Percentiles rank a stretch among this genome's conserved stretches.
Evolutionary conservation across 805 yeast genomes (phyloP).

Genomic region (Spathaspora hagerdaliae): DNA sequence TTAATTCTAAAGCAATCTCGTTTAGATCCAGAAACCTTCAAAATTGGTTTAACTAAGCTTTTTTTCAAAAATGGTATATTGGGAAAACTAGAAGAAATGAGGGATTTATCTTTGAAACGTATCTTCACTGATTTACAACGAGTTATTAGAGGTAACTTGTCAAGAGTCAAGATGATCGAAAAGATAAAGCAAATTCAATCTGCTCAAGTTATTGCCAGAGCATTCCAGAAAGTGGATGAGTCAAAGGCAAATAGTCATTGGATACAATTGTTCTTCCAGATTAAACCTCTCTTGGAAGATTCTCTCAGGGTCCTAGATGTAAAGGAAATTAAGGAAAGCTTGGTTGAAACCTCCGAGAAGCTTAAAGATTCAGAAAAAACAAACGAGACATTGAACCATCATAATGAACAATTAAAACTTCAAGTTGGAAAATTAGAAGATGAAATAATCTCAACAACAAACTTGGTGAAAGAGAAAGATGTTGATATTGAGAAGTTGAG

Average conservation of each 20-base stretch:
- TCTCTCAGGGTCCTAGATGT: conserved; percentile 57
- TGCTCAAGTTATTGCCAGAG: conserved; percentile 60
- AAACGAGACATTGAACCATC: conserved; percentile 25
- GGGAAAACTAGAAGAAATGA: conserved; percentile 71
- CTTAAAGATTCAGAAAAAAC: conserved; percentile 33
- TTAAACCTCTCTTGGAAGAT: conserved; percentile 73
- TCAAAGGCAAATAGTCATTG: conserved; percentile 58
- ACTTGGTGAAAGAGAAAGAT: conserved; percentile 44
- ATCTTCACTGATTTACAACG: conserved; percentile 64
- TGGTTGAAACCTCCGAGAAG: conserved; percentile 46
- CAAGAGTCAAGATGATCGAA: conserved; percentile 45
- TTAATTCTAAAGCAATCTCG: conserved; percentile 59
- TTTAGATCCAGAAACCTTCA: conserved; percentile 56
- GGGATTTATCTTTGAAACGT: conserved; percentile 59
- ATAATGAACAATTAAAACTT: conserved; percentile 38
- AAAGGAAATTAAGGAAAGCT: conserved; percentile 52
- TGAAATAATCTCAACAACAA: conserved; percentile 24
- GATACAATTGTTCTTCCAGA: conserved; percentile 66
- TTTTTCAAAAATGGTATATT: conserved; percentile 76
- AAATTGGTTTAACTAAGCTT: conserved; percentile 67
- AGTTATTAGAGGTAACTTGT: conserved; percentile 56
- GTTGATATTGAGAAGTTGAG: conserved; percentile 40
- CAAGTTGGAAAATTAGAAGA: conserved; percentile 29
- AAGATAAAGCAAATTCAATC: conserved; percentile 64
- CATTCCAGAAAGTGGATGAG: conserved; percentile 50